Evolutionary conservation across 2,329 filamentous ascomycete genomes (phyloP).

Genomic region (Fusarium solani-melongenae): DNA sequence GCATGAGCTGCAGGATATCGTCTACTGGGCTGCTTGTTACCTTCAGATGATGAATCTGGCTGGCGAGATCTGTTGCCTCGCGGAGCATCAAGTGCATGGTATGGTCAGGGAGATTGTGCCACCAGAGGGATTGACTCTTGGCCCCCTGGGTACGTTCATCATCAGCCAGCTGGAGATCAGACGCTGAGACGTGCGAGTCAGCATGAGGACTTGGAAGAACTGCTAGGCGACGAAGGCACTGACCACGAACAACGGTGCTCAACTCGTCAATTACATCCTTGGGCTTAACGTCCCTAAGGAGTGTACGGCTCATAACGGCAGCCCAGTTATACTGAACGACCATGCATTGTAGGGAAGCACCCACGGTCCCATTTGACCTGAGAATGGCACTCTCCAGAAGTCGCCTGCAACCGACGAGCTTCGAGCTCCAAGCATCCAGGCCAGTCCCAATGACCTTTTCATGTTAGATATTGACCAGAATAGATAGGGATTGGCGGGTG

Average conservation of each 20-base stretch:
- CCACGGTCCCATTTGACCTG: not conserved
- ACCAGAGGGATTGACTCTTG: not conserved
- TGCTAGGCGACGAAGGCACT: not conserved
- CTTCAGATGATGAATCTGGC: not conserved
- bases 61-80: not conserved
- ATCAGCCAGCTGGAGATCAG: not conserved
- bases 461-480: not conserved
- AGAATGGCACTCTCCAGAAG: not conserved
- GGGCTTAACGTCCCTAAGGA: not conserved
- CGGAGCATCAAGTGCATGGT: conserved; percentile 4
- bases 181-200: not conserved
- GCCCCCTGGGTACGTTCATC: not conserved
- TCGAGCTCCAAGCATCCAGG: conserved; percentile 3
- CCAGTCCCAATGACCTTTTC: not conserved
- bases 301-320: not conserved
- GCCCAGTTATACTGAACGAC: conserved; percentile 7
- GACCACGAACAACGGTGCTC: not conserved
- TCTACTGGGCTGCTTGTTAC: not conserved
- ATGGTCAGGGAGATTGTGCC: not conserved
- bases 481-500: not conserved
- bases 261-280: not conserved
- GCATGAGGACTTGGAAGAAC: not conserved
- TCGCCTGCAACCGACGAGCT: not conserved
- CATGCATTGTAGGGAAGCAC: not conserved
- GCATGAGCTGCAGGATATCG: not conserved